These are phyloP conservation scores for Solanum piurae DNA, from an alignment of 257 asterid species.

Conservation along the genomic window DNA sequence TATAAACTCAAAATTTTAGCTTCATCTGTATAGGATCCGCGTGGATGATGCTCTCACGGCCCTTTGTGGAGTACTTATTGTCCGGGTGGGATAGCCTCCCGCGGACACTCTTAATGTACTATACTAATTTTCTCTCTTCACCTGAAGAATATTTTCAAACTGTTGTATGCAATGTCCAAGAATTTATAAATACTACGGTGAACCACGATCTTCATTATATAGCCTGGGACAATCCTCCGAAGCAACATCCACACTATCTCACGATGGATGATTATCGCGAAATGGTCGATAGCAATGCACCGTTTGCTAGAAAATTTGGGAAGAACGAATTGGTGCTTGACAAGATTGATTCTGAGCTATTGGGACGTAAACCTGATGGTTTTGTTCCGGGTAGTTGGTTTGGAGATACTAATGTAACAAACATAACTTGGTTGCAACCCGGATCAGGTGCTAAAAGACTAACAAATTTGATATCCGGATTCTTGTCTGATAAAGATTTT, in stretches of 20 bases:
- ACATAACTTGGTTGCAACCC: conserved; percentile 35
- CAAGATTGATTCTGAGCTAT: conserved; percentile 43
- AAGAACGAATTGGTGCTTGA: conserved; percentile 31
- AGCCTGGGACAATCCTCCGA: conserved; percentile 46
- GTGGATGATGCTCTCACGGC: conserved; percentile 77
- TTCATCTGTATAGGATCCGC: conserved; percentile 33
- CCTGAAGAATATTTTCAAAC: conserved; percentile 73
- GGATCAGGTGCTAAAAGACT: conserved; percentile 54
- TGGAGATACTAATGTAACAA: conserved; percentile 7
- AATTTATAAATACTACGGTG: conserved; percentile 51
- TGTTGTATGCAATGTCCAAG: conserved; percentile 54
- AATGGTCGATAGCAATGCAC: conserved; percentile 53
- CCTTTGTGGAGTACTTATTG: conserved; percentile 52
- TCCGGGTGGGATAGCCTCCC: conserved; percentile 76
- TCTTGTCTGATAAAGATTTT: conserved; percentile 35
- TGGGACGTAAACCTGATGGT: conserved; percentile 33
- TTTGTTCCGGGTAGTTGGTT: conserved; percentile 67
- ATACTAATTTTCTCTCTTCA: conserved; percentile 57
- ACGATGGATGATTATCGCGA: conserved; percentile 24
- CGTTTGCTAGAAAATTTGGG: conserved; percentile 62
- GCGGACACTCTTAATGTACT: conserved; percentile 51
- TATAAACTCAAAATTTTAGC: not conserved
- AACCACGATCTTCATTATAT: conserved; percentile 69
- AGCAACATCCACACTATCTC: conserved; percentile 44
- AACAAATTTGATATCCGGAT: conserved; percentile 22